Conservation (phyloP, 768 basidiomycete species). For the Cubamyces sp. region DNA sequence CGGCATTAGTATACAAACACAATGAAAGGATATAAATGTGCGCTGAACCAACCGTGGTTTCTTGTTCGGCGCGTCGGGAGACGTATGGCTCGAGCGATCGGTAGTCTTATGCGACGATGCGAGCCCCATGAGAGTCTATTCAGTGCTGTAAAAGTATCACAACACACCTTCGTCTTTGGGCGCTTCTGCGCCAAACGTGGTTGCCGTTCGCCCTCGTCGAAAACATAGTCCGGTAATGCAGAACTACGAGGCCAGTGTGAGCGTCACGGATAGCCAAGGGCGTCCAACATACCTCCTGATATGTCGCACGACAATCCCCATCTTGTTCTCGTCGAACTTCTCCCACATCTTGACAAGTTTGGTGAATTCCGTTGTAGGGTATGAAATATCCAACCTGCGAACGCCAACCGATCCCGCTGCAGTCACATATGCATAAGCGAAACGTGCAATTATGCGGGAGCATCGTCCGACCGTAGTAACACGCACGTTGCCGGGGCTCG, state of each 20-base stretch:
- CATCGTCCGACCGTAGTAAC: neutral
- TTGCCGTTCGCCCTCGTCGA: slow-evolving; percentile 80
- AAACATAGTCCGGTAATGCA: slow-evolving; percentile 79
- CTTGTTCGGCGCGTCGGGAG: slow-evolving; percentile 76
- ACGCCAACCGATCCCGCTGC: slow-evolving; percentile 78
- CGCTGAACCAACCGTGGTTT: slow-evolving; percentile 62
- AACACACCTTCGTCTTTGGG: slow-evolving; percentile 65
- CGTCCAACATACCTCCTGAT: slow-evolving; percentile 71
- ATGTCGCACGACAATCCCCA: slow-evolving; percentile 94
- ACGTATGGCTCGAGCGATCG: slow-evolving; percentile 63
- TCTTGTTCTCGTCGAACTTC: slow-evolving; percentile 85
- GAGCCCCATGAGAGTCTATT: slow-evolving; percentile 5
- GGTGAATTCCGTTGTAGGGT: slow-evolving; percentile 94
- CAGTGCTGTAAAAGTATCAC: slow-evolving; percentile 5
- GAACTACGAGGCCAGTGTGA: slow-evolving; percentile 49
- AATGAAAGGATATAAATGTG: no score
- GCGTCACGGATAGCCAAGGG: neutral
- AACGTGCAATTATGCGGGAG: neutral
- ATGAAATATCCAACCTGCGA: slow-evolving; percentile 92
- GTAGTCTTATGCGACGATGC: slow-evolving; percentile 48
- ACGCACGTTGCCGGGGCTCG: slow-evolving; percentile 86
- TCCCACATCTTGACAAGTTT: slow-evolving; percentile 97
- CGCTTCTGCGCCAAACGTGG: slow-evolving; percentile 74
- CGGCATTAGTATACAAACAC: neutral
- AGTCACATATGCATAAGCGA: neutral